These are phyloP conservation scores for Spergularia marina DNA, from an alignment of 148 eudicot genomes.

Conservation along the genomic window DNA sequence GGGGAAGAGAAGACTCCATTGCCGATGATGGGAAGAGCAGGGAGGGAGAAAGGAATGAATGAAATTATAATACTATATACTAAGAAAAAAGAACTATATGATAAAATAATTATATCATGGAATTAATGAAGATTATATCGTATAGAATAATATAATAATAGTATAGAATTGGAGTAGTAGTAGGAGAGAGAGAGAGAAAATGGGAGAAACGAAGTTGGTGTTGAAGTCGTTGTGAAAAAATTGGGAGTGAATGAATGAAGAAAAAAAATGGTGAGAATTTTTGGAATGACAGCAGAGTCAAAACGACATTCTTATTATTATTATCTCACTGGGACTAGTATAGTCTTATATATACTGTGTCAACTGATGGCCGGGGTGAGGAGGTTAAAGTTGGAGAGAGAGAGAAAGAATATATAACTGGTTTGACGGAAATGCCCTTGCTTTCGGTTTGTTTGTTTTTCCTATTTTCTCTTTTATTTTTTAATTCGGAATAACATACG, in stretches of 20 bases:
- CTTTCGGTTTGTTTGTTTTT: constrained; percentile 44
- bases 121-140: neutral
- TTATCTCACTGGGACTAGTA: too few relatives aligned
- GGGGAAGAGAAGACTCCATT: constrained; percentile 20
- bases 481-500: too few relatives aligned
- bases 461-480: too few relatives aligned
- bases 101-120: neutral
- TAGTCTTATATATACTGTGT: neutral
- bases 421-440: constrained; percentile 33
- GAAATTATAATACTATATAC: neutral
- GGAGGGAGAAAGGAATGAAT: neutral
- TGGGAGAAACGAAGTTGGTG: neutral
- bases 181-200: neutral
- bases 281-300: constrained; percentile 19
- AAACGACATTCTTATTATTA: constrained; percentile 1
- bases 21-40: neutral
- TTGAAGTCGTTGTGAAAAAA: neutral
- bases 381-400: neutral
- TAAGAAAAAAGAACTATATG: too few relatives aligned
- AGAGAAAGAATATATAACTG: neutral
- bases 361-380: too few relatives aligned
- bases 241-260: neutral
- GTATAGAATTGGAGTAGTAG: neutral
- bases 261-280: neutral
- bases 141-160: neutral